phyloP scores from a whole-genome alignment of 129 eudicot species.

The Flaveria sonorensis region DNA sequence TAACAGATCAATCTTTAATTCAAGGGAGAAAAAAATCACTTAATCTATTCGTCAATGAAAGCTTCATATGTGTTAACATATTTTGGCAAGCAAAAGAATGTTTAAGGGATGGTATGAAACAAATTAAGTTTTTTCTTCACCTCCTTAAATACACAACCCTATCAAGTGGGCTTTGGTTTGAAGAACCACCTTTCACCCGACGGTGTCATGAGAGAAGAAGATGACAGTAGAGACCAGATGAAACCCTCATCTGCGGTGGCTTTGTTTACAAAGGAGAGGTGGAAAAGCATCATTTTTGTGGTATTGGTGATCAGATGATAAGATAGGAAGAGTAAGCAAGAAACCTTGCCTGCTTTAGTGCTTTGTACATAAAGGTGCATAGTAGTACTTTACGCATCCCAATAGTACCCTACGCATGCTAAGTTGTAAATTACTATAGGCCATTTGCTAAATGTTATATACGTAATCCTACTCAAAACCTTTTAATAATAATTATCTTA shows the following conservation, averaged over 20 bases:
- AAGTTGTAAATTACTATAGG: no score
- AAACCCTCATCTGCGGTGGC: not conserved
- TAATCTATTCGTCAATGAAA: constrained; percentile 83
- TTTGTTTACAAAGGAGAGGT: not conserved
- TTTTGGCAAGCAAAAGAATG: constrained; percentile 86
- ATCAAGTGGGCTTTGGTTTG: constrained; percentile 48
- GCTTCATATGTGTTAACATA: constrained; percentile 57
- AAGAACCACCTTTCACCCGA: constrained; percentile 34
- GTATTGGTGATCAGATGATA: no score
- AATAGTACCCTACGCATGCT: no score
- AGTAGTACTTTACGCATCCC: not conserved
- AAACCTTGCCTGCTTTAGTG: no score
- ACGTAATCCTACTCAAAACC: no score
- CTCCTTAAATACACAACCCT: constrained; percentile 80
- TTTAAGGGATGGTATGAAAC: constrained; percentile 58
- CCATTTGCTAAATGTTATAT: no score
- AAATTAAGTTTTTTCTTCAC: constrained; percentile 82
- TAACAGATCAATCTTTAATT: not conserved
- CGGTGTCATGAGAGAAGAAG: constrained; percentile 2
- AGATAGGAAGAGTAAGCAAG: no score
- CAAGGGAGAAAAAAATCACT: constrained; percentile 39
- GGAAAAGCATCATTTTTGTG: no score
- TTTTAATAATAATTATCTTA: no score
- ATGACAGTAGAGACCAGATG: not conserved
- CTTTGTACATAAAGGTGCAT: no score